Conservation (phyloP, 2,329 filamentous ascomycete species). For the Diaporthe eres region DNA sequence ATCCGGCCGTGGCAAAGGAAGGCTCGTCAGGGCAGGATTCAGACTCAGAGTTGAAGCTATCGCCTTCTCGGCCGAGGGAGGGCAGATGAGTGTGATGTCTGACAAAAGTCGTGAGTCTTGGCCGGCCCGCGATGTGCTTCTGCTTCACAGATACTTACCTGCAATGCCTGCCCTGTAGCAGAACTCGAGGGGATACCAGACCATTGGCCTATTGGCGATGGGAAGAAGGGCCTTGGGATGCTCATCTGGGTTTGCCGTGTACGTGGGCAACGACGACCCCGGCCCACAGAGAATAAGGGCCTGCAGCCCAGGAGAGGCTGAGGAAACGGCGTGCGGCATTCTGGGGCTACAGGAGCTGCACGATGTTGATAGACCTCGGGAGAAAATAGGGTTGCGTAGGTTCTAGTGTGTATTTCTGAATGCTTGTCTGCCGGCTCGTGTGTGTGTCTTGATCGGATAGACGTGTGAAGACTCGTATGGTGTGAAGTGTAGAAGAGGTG, state of each 20-base stretch:
- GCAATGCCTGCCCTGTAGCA: slow-evolving; percentile 86
- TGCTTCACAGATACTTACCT: slow-evolving; percentile 60
- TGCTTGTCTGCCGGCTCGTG: neutral
- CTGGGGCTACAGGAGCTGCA: slow-evolving; percentile 39
- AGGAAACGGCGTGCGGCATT: slow-evolving; percentile 83
- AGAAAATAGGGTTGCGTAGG: neutral
- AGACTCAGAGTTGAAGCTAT: slow-evolving; percentile 80
- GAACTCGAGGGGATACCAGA: slow-evolving; percentile 90
- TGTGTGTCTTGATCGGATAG: neutral
- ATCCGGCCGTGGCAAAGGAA: slow-evolving; percentile 80
- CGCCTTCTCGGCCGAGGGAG: slow-evolving; percentile 74
- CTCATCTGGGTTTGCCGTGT: slow-evolving; percentile 84
- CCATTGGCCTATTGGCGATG: slow-evolving; percentile 88
- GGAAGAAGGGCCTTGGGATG: slow-evolving; percentile 86
- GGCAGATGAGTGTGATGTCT: slow-evolving; percentile 76
- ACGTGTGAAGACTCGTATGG: neutral
- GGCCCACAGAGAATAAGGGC: slow-evolving; percentile 87
- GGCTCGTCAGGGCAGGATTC: slow-evolving; percentile 81
- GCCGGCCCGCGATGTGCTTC: neutral
- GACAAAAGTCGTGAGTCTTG: slow-evolving; percentile 13
- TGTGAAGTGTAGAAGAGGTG: neutral
- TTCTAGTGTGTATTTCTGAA: neutral
- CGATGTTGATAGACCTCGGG: neutral
- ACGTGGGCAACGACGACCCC: slow-evolving; percentile 85
- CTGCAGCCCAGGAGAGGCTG: slow-evolving; percentile 83